Percentiles rank a stretch among this genome's conserved stretches.
Conservation (phyloP, 148 eudicot genomes). For the Suaeda aralocaspica region DNA sequence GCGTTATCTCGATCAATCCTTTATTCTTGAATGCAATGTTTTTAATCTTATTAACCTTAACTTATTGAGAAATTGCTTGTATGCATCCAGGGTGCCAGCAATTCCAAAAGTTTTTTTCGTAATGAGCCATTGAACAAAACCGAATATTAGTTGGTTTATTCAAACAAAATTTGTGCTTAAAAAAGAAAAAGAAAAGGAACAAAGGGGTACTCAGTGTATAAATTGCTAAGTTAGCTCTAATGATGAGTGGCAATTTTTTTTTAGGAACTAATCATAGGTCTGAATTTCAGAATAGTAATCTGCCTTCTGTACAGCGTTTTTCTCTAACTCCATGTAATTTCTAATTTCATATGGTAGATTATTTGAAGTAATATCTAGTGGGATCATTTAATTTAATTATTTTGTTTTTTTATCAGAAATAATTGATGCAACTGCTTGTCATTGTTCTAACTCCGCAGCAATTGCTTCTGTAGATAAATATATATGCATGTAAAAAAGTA, state of each 20-base stretch:
- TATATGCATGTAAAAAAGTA: too few relatives aligned
- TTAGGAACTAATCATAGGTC: conserved; percentile 26
- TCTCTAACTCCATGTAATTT: background rate
- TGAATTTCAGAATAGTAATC: conserved; percentile 23
- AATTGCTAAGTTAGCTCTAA: conserved; percentile 7
- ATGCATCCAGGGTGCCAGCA: background rate
- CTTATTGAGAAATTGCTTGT: background rate
- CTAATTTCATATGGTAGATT: background rate
- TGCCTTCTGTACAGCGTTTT: conserved; percentile 24
- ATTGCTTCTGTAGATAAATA: background rate
- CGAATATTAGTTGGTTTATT: background rate
- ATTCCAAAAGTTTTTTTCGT: background rate
- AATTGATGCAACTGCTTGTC: background rate
- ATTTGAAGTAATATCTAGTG: background rate
- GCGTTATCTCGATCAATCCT: background rate
- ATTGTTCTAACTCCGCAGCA: background rate
- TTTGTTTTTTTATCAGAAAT: background rate
- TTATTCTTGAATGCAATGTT: conserved; percentile 1
- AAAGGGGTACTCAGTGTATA: background rate
- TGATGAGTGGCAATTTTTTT: conserved; percentile 13
- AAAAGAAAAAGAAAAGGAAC: background rate
- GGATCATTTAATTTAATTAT: too few relatives aligned
- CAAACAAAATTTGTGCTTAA: background rate
- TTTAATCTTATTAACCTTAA: background rate
- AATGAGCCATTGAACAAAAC: background rate